Percentiles rank a stretch among this genome's conserved stretches.
These are phyloP conservation scores for rapeseed (Brassica napus) DNA, from an alignment of 345 rosid species.

Conservation along the genomic window Da-Ae NC_063449.1:9750501-9751000, in stretches of 20 bases:
- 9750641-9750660: neutral
- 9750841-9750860: neutral
- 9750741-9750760: neutral
- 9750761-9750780: neutral
- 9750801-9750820: neutral
- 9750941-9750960: conserved; percentile 28
- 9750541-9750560: neutral
- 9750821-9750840: neutral
- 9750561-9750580: neutral
- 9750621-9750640: neutral
- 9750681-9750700: neutral
- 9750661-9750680: neutral
- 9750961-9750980: neutral
- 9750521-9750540: neutral
- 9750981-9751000: conserved; percentile 15
- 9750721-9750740: neutral
- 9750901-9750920: neutral
- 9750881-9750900: neutral
- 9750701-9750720: neutral
- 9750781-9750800: conserved; percentile 1
- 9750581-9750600: neutral
- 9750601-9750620: neutral
- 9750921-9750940: conserved; percentile 8
- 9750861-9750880: conserved; percentile 17
- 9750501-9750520: neutral